phyloP scores from a whole-genome alignment of 2,329 filamentous ascomycete species.

The Plenodomus biglobosus region DNA sequence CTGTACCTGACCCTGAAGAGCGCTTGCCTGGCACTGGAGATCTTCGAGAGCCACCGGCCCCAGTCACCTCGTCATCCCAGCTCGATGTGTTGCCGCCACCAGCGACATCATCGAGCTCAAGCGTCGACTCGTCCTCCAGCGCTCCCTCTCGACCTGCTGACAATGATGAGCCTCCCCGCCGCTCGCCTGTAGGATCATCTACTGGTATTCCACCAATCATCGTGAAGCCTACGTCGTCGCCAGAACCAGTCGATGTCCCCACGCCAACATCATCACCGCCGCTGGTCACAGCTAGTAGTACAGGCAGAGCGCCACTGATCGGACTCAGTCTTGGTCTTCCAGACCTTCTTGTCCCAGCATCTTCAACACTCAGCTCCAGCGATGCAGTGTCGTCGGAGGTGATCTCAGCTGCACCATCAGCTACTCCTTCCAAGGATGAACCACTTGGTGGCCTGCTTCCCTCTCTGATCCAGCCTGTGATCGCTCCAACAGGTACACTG shows the following conservation, averaged over 20 bases:
- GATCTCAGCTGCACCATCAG: not conserved
- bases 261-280: not conserved
- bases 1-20: constrained; percentile 14
- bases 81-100: not conserved
- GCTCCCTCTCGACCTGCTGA: not conserved
- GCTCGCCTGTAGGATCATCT: constrained; percentile 12
- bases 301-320: not conserved
- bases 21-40: constrained; percentile 9
- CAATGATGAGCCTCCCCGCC: not conserved
- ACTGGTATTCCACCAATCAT: constrained; percentile 15
- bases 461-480: constrained; percentile 15
- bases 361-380: not conserved
- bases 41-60: constrained; percentile 1
- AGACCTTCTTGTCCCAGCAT: constrained; percentile 4
- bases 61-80: constrained; percentile 1
- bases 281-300: not conserved
- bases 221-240: constrained; percentile 14
- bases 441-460: constrained; percentile 8
- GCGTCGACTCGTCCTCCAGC: not conserved
- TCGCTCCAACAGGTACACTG: constrained; percentile 24
- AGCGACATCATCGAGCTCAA: not conserved
- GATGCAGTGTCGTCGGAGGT: constrained; percentile 2
- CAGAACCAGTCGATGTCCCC: not conserved
- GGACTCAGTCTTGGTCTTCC: constrained; percentile 3
- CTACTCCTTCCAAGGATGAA: constrained; percentile 2